Evolutionary conservation across 177 flowering plant species (phyloP).

Genomic region (Vitis hybrid): DNA sequence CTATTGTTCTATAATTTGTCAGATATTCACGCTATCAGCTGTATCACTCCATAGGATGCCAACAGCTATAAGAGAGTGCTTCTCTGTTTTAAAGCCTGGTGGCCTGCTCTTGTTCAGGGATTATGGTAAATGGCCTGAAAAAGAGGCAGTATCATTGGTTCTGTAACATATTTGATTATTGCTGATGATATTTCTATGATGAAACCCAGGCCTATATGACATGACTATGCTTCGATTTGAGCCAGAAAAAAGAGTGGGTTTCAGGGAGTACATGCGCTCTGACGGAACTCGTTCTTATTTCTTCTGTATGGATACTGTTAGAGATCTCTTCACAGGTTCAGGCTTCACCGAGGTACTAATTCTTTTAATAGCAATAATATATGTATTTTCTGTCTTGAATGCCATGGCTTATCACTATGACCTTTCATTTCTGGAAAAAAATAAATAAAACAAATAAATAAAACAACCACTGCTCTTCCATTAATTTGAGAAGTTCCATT

Average conservation of each 20-base stretch:
- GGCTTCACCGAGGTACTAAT: slow-evolving; percentile 72
- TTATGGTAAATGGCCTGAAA: slow-evolving; percentile 60
- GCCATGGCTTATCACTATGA: too few relatives aligned
- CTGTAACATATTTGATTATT: not conserved
- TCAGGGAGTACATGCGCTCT: slow-evolving; percentile 75
- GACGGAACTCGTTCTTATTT: slow-evolving; percentile 95
- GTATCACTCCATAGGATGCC: slow-evolving; percentile 62
- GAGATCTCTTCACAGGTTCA: slow-evolving; percentile 56
- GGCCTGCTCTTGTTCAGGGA: slow-evolving; percentile 80
- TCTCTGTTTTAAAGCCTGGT: slow-evolving; percentile 72
- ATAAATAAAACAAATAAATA: too few relatives aligned
- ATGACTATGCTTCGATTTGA: slow-evolving; percentile 96
- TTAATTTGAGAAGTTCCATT: too few relatives aligned
- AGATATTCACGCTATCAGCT: slow-evolving; percentile 93
- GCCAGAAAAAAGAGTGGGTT: slow-evolving; percentile 64
- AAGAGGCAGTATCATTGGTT: not conserved
- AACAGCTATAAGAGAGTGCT: slow-evolving; percentile 57
- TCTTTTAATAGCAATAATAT: not conserved
- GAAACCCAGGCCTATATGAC: slow-evolving; percentile 78
- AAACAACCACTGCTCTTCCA: too few relatives aligned
- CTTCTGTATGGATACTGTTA: slow-evolving; percentile 68
- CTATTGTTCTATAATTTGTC: slow-evolving; percentile 13
- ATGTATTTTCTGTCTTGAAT: not conserved
- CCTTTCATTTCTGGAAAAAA: too few relatives aligned
- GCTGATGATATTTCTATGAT: slow-evolving; percentile 8